Conservation (phyloP, 208 protist species). For the Leishmania tarentolae region DNA sequence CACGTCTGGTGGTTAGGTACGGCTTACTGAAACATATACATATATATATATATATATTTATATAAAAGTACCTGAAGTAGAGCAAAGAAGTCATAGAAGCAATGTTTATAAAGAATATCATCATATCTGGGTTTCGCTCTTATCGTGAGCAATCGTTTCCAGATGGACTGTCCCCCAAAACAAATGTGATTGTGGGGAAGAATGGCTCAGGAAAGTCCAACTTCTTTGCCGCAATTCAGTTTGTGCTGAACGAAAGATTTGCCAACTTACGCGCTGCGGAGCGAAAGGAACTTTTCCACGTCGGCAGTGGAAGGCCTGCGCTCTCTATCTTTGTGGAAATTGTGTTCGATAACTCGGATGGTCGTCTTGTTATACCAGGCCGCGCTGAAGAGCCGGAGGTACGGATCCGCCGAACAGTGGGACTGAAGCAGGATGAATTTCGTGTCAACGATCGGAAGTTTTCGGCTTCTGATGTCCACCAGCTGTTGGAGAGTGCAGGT, state of each 20-base stretch:
- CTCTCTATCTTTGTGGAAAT: conserved; percentile 98
- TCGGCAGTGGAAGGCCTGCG: conserved; percentile 81
- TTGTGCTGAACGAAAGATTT: conserved; percentile 96
- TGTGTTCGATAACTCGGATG: conserved; percentile 98
- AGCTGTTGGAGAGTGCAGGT: conserved; percentile 98
- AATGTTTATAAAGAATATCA: conserved; percentile 95
- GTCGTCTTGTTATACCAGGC: conserved; percentile 93
- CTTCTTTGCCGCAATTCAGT: conserved; percentile 97
- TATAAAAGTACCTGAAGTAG: not conserved
- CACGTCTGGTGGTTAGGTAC: too few species aligned
- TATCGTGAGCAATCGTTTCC: conserved; percentile 91
- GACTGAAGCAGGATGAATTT: conserved; percentile 99
- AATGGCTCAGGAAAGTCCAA: conserved; percentile 98
- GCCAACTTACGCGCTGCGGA: conserved; percentile 88
- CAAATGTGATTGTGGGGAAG: conserved; percentile 94
- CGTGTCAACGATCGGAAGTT: conserved; percentile 97
- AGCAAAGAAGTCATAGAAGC: not conserved
- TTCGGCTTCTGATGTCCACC: conserved; percentile 90
- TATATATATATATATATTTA: too few species aligned
- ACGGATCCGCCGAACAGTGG: conserved; percentile 95
- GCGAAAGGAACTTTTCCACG: conserved; percentile 95
- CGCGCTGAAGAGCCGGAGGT: conserved; percentile 92
- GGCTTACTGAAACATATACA: too few species aligned
- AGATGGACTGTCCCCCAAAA: conserved; percentile 77
- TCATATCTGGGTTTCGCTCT: conserved; percentile 92